phyloP scores from a whole-genome alignment of 768 basidiomycete genomes.

The Coprinopsis cinerea region DNA sequence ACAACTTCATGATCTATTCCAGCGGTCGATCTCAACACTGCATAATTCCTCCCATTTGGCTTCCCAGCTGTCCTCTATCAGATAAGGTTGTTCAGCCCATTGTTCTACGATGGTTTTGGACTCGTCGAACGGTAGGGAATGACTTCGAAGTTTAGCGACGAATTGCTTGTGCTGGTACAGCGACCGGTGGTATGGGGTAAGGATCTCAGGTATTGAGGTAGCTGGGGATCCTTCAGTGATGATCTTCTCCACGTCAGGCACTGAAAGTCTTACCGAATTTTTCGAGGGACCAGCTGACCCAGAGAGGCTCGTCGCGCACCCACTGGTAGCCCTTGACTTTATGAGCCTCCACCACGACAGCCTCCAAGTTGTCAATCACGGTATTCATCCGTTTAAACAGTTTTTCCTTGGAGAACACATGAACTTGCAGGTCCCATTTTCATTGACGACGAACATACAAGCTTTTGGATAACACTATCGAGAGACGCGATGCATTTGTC shows the following conservation, averaged over 20 bases:
- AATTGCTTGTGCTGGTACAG: slow-evolving; percentile 50
- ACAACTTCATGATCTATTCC: slow-evolving; percentile 34
- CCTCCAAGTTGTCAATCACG: slow-evolving; percentile 60
- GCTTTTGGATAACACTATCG: slow-evolving; percentile 52
- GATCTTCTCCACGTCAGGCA: too few relatives aligned
- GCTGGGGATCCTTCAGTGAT: too few relatives aligned
- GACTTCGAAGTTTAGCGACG: slow-evolving; percentile 52
- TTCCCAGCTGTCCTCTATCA: slow-evolving; percentile 67
- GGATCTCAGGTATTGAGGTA: slow-evolving; percentile 46
- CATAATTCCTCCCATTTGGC: slow-evolving; percentile 76
- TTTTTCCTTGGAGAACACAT: slow-evolving; percentile 45
- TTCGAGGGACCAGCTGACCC: slow-evolving; percentile 79
- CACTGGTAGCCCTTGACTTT: slow-evolving; percentile 68
- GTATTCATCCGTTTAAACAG: slow-evolving; percentile 62
- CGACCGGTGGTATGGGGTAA: slow-evolving; percentile 64
- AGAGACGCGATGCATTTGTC: slow-evolving; percentile 58
- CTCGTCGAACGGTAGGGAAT: slow-evolving; percentile 64
- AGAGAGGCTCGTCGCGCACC: slow-evolving; percentile 67
- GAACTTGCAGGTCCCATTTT: neutral
- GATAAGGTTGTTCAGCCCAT: slow-evolving; percentile 67
- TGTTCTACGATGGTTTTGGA: slow-evolving; percentile 55
- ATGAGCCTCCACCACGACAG: slow-evolving; percentile 60
- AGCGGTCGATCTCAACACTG: slow-evolving; percentile 67
- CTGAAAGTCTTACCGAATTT: slow-evolving; percentile 53
- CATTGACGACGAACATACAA: slow-evolving; percentile 40